These are phyloP conservation scores for Cydonia oblonga DNA, from an alignment of 331 rosid genomes.

Conservation along the genomic window DNA sequence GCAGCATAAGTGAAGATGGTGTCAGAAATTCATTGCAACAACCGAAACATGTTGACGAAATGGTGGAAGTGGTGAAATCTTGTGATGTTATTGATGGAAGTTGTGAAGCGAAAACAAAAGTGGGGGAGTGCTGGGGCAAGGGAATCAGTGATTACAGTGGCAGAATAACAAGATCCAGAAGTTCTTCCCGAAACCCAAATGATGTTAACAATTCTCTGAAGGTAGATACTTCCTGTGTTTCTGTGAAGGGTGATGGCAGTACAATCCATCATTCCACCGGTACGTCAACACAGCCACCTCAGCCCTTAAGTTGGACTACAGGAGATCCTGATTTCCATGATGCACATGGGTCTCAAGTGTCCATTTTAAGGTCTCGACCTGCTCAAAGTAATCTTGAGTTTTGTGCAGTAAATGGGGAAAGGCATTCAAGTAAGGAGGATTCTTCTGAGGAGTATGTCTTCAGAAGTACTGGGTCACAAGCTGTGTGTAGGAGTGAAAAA, in stretches of 20 bases:
- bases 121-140: conserved; percentile 7
- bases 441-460: conserved; percentile 8
- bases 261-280: not conserved
- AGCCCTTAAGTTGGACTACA: conserved; percentile 9
- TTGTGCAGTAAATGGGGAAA: conserved; percentile 11
- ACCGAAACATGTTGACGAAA: conserved; percentile 1
- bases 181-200: conserved; percentile 15
- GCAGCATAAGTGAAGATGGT: conserved; percentile 18
- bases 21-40: conserved; percentile 8
- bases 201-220: conserved; percentile 9
- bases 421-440: conserved; percentile 9
- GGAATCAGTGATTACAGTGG: not conserved
- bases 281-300: conserved; percentile 10
- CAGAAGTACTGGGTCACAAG: conserved; percentile 10
- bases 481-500: not conserved
- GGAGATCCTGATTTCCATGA: conserved; percentile 3
- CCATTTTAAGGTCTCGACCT: conserved; percentile 12
- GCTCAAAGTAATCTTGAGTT: conserved; percentile 23
- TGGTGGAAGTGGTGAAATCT: conserved; percentile 14
- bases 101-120: conserved; percentile 5
- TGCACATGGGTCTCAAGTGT: conserved; percentile 12
- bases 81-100: conserved; percentile 13
- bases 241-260: not conserved
- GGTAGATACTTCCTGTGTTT: not conserved
- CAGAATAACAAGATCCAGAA: conserved; percentile 21